phyloP scores from a whole-genome alignment of 106 monocot genomes.

The Phalaenopsis aphrodite region DNA sequence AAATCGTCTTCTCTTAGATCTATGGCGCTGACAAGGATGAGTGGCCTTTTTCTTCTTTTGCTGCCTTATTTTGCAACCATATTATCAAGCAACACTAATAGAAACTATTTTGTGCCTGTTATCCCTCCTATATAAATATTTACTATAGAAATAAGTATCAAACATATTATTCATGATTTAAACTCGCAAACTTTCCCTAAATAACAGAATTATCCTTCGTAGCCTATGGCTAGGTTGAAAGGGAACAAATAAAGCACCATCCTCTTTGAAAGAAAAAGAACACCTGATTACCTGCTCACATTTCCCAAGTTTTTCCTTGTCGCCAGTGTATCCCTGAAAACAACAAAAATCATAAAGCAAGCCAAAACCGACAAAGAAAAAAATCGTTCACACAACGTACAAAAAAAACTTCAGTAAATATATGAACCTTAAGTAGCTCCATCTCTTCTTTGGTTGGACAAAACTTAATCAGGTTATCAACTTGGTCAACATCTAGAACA shows the following conservation, averaged over 20 bases:
- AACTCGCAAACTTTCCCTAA: background rate
- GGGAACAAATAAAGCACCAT: background rate
- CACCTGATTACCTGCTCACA: constrained; percentile 11
- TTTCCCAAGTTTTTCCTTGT: constrained; percentile 15
- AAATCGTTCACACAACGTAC: background rate
- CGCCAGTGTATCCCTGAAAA: constrained; percentile 11
- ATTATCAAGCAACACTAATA: background rate
- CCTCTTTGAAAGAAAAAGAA: background rate
- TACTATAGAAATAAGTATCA: background rate
- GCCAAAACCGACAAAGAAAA: background rate
- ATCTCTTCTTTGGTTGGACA: constrained; percentile 33
- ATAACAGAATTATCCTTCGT: background rate
- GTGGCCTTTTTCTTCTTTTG: background rate
- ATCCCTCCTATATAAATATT: background rate
- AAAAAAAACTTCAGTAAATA: background rate
- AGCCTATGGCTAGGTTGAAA: background rate
- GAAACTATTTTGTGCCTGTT: background rate
- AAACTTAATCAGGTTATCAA: constrained; percentile 27
- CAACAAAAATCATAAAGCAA: background rate
- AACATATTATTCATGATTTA: background rate
- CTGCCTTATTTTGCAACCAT: background rate
- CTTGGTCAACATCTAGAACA: constrained; percentile 25
- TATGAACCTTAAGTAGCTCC: constrained; percentile 26
- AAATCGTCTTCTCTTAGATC: background rate
- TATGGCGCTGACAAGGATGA: background rate